phyloP scores from a whole-genome alignment of 805 yeast genomes.

The Sungouiozyma ichnusensis region DNA sequence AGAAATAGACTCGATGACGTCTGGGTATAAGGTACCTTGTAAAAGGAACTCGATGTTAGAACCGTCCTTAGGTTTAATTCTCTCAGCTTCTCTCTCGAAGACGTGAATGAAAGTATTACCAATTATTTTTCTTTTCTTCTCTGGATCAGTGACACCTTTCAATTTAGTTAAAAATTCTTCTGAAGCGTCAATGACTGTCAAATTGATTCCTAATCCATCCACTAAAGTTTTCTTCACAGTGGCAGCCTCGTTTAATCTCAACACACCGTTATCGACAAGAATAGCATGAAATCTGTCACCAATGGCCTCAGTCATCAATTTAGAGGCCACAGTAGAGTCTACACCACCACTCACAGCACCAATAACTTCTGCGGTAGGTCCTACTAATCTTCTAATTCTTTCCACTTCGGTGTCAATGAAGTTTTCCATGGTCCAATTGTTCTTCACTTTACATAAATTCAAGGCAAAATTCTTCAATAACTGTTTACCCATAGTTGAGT shows the following conservation, averaged over 20 bases:
- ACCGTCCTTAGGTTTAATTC: conserved; percentile 81
- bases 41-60: conserved; percentile 84
- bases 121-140: conserved; percentile 95
- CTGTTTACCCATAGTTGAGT: conserved; percentile 81
- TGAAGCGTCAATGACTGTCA: conserved; percentile 89
- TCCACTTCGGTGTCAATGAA: conserved; percentile 93
- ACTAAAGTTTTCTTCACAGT: conserved; percentile 81
- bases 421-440: conserved; percentile 97
- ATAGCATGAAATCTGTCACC: conserved; percentile 98
- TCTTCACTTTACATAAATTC: conserved; percentile 71
- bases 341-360: conserved; percentile 99
- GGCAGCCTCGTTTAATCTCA: conserved; percentile 89
- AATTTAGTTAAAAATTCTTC: conserved; percentile 80
- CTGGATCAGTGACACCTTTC: conserved; percentile 95
- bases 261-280: conserved; percentile 94
- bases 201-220: conserved; percentile 87
- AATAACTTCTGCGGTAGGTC: conserved; percentile 96
- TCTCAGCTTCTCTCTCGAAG: conserved; percentile 90
- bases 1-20: conserved; percentile 95
- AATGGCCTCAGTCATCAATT: conserved; percentile 94
- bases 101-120: conserved; percentile 97
- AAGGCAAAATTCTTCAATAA: conserved; percentile 89
- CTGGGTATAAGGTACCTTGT: conserved; percentile 97
- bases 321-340: conserved; percentile 98
- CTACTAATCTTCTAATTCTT: conserved; percentile 83